These are phyloP conservation scores for Orobanche coerulescens DNA, from an alignment of 257 asterid species.

Conservation along the genomic window DNA sequence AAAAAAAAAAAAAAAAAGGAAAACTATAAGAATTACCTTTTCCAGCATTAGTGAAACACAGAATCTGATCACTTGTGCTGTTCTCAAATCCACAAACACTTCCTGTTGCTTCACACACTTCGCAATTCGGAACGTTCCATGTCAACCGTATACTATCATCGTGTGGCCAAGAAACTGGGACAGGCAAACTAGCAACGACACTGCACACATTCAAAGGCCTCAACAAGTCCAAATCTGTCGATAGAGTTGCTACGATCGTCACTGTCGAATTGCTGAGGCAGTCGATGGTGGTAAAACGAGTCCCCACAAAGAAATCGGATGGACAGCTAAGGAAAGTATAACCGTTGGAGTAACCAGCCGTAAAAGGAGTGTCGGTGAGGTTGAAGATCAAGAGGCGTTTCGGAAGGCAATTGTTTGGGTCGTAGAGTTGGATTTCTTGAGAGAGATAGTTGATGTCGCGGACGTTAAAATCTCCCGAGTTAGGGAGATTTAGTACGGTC, in stretches of 20 bases:
- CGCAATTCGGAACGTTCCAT: conserved; percentile 39
- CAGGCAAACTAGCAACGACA: conserved; percentile 17
- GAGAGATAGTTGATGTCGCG: conserved; percentile 40
- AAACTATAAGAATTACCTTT: conserved; percentile 29
- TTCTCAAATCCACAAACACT: conserved; percentile 37
- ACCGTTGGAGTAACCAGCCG: conserved; percentile 21
- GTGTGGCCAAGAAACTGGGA: conserved; percentile 40
- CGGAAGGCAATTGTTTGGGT: conserved; percentile 54
- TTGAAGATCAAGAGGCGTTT: conserved; percentile 35
- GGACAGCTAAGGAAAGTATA: conserved; percentile 63
- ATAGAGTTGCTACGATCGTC: conserved; percentile 41
- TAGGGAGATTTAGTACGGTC: conserved; percentile 36
- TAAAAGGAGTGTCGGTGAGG: conserved; percentile 49
- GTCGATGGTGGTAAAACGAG: conserved; percentile 26
- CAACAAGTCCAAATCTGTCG: conserved; percentile 12
- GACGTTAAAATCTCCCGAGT: conserved; percentile 45
- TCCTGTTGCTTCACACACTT: conserved; percentile 34
- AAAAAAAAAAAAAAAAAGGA: background rate
- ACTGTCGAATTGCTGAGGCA: conserved; percentile 63
- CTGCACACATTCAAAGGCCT: conserved; percentile 38
- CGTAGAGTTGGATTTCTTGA: conserved; percentile 51
- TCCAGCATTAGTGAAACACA: conserved; percentile 20
- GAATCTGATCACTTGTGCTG: conserved; percentile 19
- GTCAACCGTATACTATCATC: conserved; percentile 21
- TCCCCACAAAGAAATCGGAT: background rate